Evolutionary conservation across 805 yeast species (phyloP).

Genomic region (Hanseniaspora lindneri): DNA sequence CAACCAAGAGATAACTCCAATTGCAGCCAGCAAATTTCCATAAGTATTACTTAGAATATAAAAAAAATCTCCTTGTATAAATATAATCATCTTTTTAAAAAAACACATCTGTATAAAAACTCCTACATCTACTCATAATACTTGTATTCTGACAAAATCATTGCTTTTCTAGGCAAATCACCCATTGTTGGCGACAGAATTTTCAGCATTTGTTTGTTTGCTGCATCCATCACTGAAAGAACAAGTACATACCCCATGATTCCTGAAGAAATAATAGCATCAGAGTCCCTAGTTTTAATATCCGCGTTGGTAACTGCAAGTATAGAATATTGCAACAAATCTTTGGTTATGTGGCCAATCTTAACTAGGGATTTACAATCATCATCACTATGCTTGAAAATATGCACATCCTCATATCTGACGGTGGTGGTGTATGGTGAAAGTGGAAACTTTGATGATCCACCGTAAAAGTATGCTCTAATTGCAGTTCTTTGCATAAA

Average conservation of each 20-base stretch:
- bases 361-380: constrained; percentile 26
- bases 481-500: constrained; percentile 64
- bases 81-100: too few relatives aligned
- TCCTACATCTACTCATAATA: constrained; percentile 56
- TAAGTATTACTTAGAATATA: too few relatives aligned
- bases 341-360: constrained; percentile 17
- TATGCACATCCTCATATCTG: constrained; percentile 46
- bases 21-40: too few relatives aligned
- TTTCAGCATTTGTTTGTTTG: constrained; percentile 41
- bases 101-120: too few relatives aligned
- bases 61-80: too few relatives aligned
- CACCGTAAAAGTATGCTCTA: constrained; percentile 84
- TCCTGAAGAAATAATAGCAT: constrained; percentile 41
- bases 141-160: constrained; percentile 65
- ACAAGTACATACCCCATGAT: constrained; percentile 69
- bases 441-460: constrained; percentile 41
- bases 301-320: constrained; percentile 51
- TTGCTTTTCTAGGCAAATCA: constrained; percentile 59
- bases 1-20: too few relatives aligned
- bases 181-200: constrained; percentile 83
- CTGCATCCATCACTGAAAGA: constrained; percentile 61
- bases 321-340: constrained; percentile 56
- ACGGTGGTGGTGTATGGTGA: constrained; percentile 80
- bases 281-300: constrained; percentile 34
- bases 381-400: constrained; percentile 43